Evolutionary conservation across 1,284 basidiomycete species (phyloP).

Genomic region (Puccinia triticina): DNA sequence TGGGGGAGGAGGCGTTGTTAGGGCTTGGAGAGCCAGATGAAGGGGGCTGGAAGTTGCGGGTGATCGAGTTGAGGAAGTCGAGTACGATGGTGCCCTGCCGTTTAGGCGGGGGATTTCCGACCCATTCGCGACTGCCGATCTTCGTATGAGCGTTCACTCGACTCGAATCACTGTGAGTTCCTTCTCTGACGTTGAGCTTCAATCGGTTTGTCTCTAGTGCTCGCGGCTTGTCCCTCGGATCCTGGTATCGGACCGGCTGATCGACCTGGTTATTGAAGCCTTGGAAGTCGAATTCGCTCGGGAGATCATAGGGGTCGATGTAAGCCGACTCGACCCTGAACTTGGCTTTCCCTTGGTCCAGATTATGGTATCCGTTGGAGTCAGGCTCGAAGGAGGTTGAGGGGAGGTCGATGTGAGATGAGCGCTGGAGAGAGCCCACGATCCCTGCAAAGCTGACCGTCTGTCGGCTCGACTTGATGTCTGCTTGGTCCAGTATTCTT

Average conservation of each 20-base stretch:
- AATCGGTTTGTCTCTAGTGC: constrained; percentile 39
- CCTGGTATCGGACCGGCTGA: constrained; percentile 37
- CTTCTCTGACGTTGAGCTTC: constrained; percentile 38
- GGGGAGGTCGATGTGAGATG: constrained; percentile 48
- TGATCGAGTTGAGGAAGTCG: constrained; percentile 50
- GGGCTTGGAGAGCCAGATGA: background rate
- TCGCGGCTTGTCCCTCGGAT: constrained; percentile 30
- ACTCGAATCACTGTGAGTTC: background rate
- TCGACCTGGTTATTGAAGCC: constrained; percentile 44
- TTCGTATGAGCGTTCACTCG: constrained; percentile 9
- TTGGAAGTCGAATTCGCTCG: constrained; percentile 35
- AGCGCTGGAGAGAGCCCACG: constrained; percentile 34
- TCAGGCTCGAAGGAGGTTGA: constrained; percentile 49
- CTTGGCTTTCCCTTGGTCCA: constrained; percentile 47
- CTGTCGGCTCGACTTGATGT: constrained; percentile 46
- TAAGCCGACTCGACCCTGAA: constrained; percentile 48
- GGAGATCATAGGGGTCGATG: constrained; percentile 48
- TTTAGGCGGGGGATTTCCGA: constrained; percentile 37
- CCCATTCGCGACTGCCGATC: constrained; percentile 46
- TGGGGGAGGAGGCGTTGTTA: background rate
- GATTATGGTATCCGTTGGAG: constrained; percentile 47
- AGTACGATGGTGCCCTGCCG: constrained; percentile 47
- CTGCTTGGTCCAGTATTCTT: constrained; percentile 46
- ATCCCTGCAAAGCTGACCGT: constrained; percentile 45
- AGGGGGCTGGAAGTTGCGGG: constrained; percentile 9